Evolutionary conservation across 352 stramenopile species (phyloP).

Genomic region (Phytophthora sp.): DNA sequence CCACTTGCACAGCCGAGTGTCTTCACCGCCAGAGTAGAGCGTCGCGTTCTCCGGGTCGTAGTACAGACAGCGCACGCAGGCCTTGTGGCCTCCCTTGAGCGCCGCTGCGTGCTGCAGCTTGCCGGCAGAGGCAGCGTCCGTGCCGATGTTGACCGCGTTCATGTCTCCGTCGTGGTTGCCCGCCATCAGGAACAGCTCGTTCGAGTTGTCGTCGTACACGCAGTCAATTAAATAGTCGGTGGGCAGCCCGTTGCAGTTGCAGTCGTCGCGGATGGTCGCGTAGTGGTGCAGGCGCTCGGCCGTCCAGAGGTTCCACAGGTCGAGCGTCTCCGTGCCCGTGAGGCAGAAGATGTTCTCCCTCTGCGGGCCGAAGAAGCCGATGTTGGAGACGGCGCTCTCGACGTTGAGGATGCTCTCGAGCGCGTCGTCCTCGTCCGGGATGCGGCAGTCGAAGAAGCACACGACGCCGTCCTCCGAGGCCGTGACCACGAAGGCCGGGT

Average conservation of each 20-base stretch:
- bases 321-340: conserved; percentile 89
- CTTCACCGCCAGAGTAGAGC: conserved; percentile 87
- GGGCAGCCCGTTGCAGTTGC: conserved; percentile 59
- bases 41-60: conserved; percentile 58
- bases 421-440: conserved; percentile 87
- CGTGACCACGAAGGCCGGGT: conserved; percentile 83
- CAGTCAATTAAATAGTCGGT: conserved; percentile 91
- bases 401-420: conserved; percentile 91
- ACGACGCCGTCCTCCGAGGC: conserved; percentile 91
- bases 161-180: conserved; percentile 81
- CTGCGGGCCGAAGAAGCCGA: conserved; percentile 89
- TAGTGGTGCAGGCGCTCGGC: conserved; percentile 86
- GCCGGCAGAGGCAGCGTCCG: conserved; percentile 37
- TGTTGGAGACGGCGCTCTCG: conserved; percentile 86
- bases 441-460: conserved; percentile 89
- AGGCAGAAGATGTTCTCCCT: conserved; percentile 86
- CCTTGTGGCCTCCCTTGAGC: conserved; percentile 79
- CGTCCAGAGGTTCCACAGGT: conserved; percentile 90
- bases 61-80: conserved; percentile 81
- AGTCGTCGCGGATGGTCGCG: conserved; percentile 74
- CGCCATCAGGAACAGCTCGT: conserved; percentile 79
- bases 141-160: conserved; percentile 75
- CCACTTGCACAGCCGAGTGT: conserved; percentile 88
- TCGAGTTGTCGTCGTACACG: conserved; percentile 74
- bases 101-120: conserved; percentile 60